phyloP scores from a whole-genome alignment of 2,329 filamentous ascomycete genomes.

The Cylindrodendrum hubeiense region DNA sequence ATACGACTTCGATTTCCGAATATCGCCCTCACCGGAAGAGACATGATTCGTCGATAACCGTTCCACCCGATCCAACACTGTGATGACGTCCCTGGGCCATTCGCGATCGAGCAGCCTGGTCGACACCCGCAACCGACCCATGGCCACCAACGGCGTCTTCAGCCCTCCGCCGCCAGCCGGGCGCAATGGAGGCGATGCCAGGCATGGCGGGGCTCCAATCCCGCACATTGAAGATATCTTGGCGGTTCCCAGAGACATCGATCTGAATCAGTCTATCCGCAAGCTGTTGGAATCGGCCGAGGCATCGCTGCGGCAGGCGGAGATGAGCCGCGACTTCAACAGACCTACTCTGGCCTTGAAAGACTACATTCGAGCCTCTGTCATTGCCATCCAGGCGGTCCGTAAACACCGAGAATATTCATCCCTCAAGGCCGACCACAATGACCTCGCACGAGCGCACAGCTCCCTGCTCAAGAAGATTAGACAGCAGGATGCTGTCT shows the following conservation, averaged over 20 bases:
- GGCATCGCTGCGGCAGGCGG: constrained; percentile 68
- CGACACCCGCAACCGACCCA: constrained; percentile 44
- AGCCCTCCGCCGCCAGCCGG: constrained; percentile 45
- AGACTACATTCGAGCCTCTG: constrained; percentile 85
- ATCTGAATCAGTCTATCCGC: constrained; percentile 63
- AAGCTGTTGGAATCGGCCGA: constrained; percentile 67
- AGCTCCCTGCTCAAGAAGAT: constrained; percentile 64
- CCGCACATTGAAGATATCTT: constrained; percentile 68
- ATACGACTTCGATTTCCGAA: constrained; percentile 11
- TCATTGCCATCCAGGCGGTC: constrained; percentile 82
- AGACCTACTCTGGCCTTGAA: constrained; percentile 81
- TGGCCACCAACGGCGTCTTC: constrained; percentile 49
- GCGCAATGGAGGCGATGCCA: constrained; percentile 43
- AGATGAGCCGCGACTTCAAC: constrained; percentile 71
- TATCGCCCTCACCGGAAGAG: constrained; percentile 16
- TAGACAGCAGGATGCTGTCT: constrained; percentile 59
- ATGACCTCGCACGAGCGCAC: constrained; percentile 62
- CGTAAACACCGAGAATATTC: constrained; percentile 82
- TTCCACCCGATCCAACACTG: constrained; percentile 18
- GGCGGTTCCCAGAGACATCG: constrained; percentile 59
- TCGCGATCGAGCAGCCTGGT: constrained; percentile 42
- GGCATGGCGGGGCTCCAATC: constrained; percentile 51
- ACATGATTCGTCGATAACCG: constrained; percentile 26
- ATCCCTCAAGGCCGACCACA: constrained; percentile 68
- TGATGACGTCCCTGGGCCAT: constrained; percentile 45